phyloP scores from a whole-genome alignment of 306 rosid genomes.

The Quercus rubra region DNA sequence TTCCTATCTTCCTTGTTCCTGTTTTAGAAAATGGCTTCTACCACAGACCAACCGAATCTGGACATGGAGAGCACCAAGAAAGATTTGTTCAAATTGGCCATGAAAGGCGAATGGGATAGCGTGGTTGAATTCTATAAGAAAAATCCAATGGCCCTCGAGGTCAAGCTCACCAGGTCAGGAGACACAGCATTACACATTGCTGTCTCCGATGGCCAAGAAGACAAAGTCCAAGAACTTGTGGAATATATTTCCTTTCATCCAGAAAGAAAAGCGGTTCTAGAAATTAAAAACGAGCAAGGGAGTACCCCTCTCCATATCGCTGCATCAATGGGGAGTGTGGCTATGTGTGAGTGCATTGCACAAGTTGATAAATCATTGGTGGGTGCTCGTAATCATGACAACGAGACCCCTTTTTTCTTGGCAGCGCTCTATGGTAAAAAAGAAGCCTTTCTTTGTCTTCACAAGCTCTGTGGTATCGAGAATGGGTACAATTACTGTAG shows the following conservation, averaged over 20 bases:
- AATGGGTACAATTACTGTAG: conserved; percentile 9
- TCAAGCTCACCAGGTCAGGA: conserved; percentile 32
- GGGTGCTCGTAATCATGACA: conserved; percentile 17
- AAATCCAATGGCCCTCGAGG: neutral
- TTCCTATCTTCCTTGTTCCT: too few relatives aligned
- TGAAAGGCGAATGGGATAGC: conserved; percentile 36
- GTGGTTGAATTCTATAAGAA: conserved; percentile 2
- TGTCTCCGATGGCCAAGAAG: conserved; percentile 32
- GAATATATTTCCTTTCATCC: accelerated
- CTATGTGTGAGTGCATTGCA: conserved; percentile 36
- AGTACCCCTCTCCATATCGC: conserved; percentile 47
- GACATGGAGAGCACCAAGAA: neutral
- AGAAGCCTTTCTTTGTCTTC: conserved; percentile 40
- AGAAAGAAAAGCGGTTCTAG: neutral
- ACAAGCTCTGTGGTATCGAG: neutral
- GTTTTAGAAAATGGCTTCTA: neutral
- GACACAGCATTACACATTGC: conserved; percentile 57
- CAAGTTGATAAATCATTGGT: neutral
- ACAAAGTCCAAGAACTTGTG: conserved; percentile 16
- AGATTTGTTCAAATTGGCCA: conserved; percentile 3
- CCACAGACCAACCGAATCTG: neutral
- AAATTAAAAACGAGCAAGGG: conserved; percentile 10
- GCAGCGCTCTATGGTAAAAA: conserved; percentile 44
- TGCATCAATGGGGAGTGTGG: conserved; percentile 30
- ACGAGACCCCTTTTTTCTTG: conserved; percentile 56